Evolutionary conservation across 805 yeast genomes (phyloP), one percentile per base, ranked within the genome.

Genomic region (Yamadazyma akitaensis): DNA sequence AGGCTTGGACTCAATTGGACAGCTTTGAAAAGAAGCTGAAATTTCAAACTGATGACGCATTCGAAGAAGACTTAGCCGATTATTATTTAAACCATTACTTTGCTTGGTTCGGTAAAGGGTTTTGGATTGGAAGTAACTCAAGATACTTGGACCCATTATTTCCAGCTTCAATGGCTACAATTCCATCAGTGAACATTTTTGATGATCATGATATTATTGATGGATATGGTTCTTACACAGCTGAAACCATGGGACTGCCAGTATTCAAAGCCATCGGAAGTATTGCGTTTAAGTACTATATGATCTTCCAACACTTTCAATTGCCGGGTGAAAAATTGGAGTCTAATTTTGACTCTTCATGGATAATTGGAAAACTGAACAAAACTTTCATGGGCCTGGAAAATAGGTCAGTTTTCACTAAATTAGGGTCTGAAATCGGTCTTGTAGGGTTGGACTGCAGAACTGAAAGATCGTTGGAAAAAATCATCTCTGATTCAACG

Each of bases 141-240:
- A 72, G 72, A 39, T 84, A 95, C 1, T 62, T 79, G 32, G 96
- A 90, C 62, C 51, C 75, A 1, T 69, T 82, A 43, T 84, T 81
- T 56, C 94, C 96, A 1, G 60, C 79, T 32, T 88, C 97, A 2
- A 67, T 86, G 72, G 82, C 95, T 0, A 80, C 81, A 40, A 91
- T 92, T 51, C 98, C 99, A 5, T 77, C 85, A 31, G 74, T 92
- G 45, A 92, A 91, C 63, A 80, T 92, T 28, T 91, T 72, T 67
- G 99, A 92, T 64, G 99, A 92, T 63, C 99, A 92, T 66, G 98
- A 94, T 63, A 88, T 92, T 43, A 91, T 94, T 54, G 99, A 92
- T 61, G 99, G 98, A 2, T 92, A 81, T 67, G 99, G 98, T 2
- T 87, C 96, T 0, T 92, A 92, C 63, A 73, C 75, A 41, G 86